A percentile compares a stretch with the other conserved stretches of the same genome.
These are phyloP conservation scores for Gymnopilus dilepis DNA, from an alignment of 768 basidiomycete species.

Conservation along the genomic window DNA sequence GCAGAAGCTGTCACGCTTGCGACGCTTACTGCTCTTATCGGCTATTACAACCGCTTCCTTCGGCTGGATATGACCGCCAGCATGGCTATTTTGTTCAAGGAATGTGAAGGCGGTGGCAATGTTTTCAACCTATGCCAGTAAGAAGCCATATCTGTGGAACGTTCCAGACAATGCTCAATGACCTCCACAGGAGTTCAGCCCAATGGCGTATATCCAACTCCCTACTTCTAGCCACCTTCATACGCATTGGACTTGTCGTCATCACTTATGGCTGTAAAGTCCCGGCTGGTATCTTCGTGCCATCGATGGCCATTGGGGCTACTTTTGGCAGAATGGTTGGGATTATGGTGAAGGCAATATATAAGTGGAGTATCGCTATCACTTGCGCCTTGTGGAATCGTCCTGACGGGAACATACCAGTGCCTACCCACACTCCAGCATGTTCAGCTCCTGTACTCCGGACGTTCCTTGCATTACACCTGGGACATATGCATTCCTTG, in stretches of 20 bases:
- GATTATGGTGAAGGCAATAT: slow-evolving; percentile 92
- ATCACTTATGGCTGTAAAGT: slow-evolving; percentile 97
- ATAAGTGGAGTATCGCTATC: slow-evolving; percentile 56
- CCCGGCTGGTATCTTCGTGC: slow-evolving; percentile 97
- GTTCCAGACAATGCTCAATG: not conserved
- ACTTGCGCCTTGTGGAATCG: not conserved
- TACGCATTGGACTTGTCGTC: slow-evolving; percentile 85
- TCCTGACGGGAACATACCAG: slow-evolving; percentile 44
- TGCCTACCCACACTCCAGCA: slow-evolving; percentile 80
- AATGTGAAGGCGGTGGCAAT: slow-evolving; percentile 95
- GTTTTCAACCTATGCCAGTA: slow-evolving; percentile 92
- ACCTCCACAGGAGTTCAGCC: slow-evolving; percentile 70
- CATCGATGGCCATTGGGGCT: slow-evolving; percentile 98
- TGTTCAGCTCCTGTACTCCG: slow-evolving; percentile 89
- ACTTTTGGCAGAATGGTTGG: slow-evolving; percentile 98
- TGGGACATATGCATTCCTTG: slow-evolving; percentile 96
- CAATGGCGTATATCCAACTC: slow-evolving; percentile 98
- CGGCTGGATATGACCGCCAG: slow-evolving; percentile 98
- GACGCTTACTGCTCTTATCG: slow-evolving; percentile 86
- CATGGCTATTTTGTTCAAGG: slow-evolving; percentile 92
- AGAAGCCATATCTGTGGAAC: slow-evolving; percentile 35
- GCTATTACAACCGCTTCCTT: slow-evolving; percentile 93
- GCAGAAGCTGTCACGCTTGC: slow-evolving; percentile 90
- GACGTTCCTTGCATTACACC: slow-evolving; percentile 97
- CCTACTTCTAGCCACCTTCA: slow-evolving; percentile 86